Percentiles rank a stretch among this genome's conserved stretches.
These are phyloP conservation scores for Gyromitra esculenta DNA, from an alignment of 2,329 filamentous ascomycete species.

Conservation along the genomic window DNA sequence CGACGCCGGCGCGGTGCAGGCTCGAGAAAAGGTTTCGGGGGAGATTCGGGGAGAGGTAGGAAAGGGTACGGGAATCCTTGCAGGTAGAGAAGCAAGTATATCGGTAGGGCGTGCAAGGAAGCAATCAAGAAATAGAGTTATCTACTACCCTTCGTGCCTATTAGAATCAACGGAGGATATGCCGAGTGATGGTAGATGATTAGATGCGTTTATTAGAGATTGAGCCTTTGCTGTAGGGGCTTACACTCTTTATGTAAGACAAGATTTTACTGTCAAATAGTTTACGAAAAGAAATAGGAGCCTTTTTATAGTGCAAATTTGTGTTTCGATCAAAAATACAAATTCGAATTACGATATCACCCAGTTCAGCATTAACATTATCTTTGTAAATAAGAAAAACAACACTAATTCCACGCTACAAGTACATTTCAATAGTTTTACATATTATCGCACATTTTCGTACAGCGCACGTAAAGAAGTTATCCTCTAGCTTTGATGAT, in stretches of 20 bases:
- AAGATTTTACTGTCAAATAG: too few relatives aligned
- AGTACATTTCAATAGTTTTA: background rate
- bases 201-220: background rate
- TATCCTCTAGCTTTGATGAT: constrained; percentile 33
- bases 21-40: too few relatives aligned
- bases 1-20: too few relatives aligned
- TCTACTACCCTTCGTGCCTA: too few relatives aligned
- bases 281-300: background rate
- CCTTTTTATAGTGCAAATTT: background rate
- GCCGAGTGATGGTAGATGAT: background rate
- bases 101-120: too few relatives aligned
- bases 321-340: background rate
- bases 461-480: background rate
- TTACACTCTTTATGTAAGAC: background rate
- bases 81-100: too few relatives aligned
- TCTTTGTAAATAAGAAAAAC: background rate
- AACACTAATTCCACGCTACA: background rate
- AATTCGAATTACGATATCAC: too few relatives aligned
- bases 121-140: too few relatives aligned
- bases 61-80: too few relatives aligned
- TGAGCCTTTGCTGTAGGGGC: background rate
- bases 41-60: too few relatives aligned
- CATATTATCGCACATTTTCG: background rate
- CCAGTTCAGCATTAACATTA: background rate
- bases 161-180: background rate